phyloP scores from a whole-genome alignment of 768 basidiomycete species.

The Boletellus ananas region DNA sequence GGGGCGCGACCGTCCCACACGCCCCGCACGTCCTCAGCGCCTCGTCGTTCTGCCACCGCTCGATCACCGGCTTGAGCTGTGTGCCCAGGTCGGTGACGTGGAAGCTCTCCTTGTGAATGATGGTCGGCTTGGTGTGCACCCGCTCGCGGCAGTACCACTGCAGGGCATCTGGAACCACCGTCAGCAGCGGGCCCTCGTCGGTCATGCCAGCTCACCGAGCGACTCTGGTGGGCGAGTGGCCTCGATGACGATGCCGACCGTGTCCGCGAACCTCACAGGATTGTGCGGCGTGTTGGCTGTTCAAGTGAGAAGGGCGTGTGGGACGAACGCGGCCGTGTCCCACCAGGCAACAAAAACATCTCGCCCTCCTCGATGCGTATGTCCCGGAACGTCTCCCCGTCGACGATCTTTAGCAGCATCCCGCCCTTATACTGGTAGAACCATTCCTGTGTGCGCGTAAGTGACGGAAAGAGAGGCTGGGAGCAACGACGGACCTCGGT shows the following conservation, averaged over 20 bases:
- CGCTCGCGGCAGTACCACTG: constrained; percentile 85
- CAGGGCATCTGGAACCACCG: constrained; percentile 62
- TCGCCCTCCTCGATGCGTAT: constrained; percentile 91
- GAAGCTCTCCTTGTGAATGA: constrained; percentile 81
- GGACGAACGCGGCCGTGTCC: constrained; percentile 12
- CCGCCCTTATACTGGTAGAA: constrained; percentile 96
- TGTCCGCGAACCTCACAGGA: constrained; percentile 86
- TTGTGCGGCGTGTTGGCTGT: constrained; percentile 95
- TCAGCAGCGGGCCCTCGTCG: not conserved
- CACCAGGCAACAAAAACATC: constrained; percentile 94
- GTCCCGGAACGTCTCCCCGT: constrained; percentile 76
- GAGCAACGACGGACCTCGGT: constrained; percentile 75
- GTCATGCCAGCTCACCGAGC: constrained; percentile 49
- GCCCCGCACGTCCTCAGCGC: constrained; percentile 62
- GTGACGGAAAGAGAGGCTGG: no score
- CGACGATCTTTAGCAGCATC: constrained; percentile 87
- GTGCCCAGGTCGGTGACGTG: constrained; percentile 89
- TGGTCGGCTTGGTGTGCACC: constrained; percentile 58
- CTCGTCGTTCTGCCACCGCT: constrained; percentile 71
- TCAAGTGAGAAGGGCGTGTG: not conserved
- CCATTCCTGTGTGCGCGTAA: constrained; percentile 70
- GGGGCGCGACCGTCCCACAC: constrained; percentile 63
- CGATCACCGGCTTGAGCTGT: constrained; percentile 89
- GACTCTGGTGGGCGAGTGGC: constrained; percentile 73
- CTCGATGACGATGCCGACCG: constrained; percentile 90